Conservation (phyloP, 176 grass and related monocot genomes). For the Echinochloa phyllopogon region DNA sequence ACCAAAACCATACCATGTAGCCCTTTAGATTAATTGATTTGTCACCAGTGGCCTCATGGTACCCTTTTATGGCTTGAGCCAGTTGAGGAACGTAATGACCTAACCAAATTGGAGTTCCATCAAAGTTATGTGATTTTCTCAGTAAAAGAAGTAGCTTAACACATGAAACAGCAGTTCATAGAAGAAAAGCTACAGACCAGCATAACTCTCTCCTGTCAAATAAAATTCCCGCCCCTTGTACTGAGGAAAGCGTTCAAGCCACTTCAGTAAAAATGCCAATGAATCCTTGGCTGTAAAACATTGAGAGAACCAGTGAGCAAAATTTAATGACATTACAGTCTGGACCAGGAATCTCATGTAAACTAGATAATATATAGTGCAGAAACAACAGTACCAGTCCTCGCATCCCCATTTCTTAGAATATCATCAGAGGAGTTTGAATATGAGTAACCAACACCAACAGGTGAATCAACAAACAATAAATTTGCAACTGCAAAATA, state of each 20-base stretch:
- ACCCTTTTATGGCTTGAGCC: constrained; percentile 89
- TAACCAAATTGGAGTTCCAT: constrained; percentile 48
- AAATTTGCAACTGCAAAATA: constrained; percentile 84
- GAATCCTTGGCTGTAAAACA: constrained; percentile 77
- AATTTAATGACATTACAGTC: constrained; percentile 25
- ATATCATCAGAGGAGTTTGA: constrained; percentile 80
- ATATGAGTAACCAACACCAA: constrained; percentile 97
- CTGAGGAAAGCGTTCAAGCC: constrained; percentile 92
- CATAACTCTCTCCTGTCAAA: constrained; percentile 93
- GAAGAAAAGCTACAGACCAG: constrained; percentile 57
- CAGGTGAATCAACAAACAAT: constrained; percentile 94
- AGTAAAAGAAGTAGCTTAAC: neutral
- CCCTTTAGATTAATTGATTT: constrained; percentile 93
- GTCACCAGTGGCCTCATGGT: constrained; percentile 68
- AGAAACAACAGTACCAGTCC: constrained; percentile 62
- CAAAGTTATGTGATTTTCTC: constrained; percentile 17
- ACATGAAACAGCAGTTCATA: constrained; percentile 28
- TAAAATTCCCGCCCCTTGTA: constrained; percentile 89
- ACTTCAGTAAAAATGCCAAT: constrained; percentile 78
- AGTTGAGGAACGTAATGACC: constrained; percentile 97
- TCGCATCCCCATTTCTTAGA: constrained; percentile 83
- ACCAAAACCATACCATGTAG: constrained; percentile 78
- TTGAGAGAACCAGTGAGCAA: constrained; percentile 37
- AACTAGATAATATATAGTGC: constrained; percentile 27
- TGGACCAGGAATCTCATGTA: constrained; percentile 13